Evolutionary conservation across 2,329 filamentous ascomycete species (phyloP).

Genomic region (Trichoderma citrinoviride): DNA sequence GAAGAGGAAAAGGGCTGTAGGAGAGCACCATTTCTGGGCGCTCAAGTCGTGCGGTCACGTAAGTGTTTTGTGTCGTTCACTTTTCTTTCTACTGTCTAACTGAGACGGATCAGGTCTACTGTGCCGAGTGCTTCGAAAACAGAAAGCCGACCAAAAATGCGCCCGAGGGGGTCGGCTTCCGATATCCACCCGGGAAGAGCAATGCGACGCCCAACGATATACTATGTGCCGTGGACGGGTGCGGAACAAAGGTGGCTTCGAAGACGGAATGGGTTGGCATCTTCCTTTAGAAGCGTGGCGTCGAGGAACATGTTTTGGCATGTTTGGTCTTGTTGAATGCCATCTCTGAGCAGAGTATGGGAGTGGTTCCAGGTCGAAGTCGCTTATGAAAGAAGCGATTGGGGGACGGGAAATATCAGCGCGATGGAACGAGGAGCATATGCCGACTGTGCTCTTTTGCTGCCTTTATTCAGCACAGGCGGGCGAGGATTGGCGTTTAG

Average conservation of each 20-base stretch:
- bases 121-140: constrained; percentile 59
- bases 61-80: constrained; percentile 32
- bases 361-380: too few relatives aligned
- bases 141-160: constrained; percentile 43
- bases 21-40: constrained; percentile 88
- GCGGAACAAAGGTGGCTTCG: constrained; percentile 49
- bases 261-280: constrained; percentile 63
- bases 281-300: constrained; percentile 44
- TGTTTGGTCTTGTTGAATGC: not conserved
- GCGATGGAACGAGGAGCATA: too few relatives aligned
- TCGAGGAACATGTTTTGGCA: not conserved
- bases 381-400: too few relatives aligned
- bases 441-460: too few relatives aligned
- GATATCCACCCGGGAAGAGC: constrained; percentile 31
- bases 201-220: constrained; percentile 36
- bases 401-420: too few relatives aligned
- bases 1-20: constrained; percentile 49
- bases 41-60: constrained; percentile 91
- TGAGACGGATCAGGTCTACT: constrained; percentile 53
- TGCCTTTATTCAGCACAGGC: too few relatives aligned
- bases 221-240: constrained; percentile 57
- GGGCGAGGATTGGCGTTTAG: too few relatives aligned
- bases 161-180: constrained; percentile 40
- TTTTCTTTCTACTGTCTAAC: not conserved
- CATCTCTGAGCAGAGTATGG: not conserved